Evolutionary conservation across 2,329 filamentous ascomycete species (phyloP).

Genomic region (Eutypa lata): DNA sequence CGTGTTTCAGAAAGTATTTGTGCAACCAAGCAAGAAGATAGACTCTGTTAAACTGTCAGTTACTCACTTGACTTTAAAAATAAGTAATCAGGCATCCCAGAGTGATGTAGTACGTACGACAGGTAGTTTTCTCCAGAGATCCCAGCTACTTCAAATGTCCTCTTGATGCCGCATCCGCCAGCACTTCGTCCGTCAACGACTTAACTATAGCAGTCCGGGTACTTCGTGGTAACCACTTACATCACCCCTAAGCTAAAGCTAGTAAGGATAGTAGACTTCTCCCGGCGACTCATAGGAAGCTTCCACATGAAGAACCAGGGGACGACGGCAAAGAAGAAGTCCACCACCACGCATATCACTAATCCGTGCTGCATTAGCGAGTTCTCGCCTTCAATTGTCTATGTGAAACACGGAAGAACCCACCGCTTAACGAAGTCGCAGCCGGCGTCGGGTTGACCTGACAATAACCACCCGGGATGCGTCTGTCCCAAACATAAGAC

Average conservation of each 20-base stretch:
- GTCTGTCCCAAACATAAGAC: background rate
- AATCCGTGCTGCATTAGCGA: background rate
- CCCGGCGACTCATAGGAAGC: slow-evolving; percentile 1
- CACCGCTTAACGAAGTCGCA: slow-evolving; percentile 2
- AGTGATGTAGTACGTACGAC: background rate
- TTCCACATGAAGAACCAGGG: slow-evolving; percentile 12
- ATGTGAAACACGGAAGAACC: background rate
- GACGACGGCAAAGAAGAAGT: slow-evolving; percentile 10
- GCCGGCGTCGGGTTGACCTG: background rate
- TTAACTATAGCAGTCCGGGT: background rate
- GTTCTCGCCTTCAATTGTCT: background rate
- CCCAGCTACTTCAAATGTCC: background rate
- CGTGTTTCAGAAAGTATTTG: too few species aligned
- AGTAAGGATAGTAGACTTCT: slow-evolving; percentile 6
- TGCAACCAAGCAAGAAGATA: too few species aligned
- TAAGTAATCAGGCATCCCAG: background rate
- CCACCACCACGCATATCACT: slow-evolving; percentile 3
- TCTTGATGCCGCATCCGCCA: background rate
- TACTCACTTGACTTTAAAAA: too few species aligned
- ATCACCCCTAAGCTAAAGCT: slow-evolving; percentile 6
- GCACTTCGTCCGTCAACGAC: background rate
- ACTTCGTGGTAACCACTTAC: background rate
- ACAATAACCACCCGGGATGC: background rate
- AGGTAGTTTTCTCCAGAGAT: background rate
- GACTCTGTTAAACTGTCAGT: too few species aligned